Conservation (phyloP, 352 stramenopile genomes). For the Pythium monospermum region DNA sequence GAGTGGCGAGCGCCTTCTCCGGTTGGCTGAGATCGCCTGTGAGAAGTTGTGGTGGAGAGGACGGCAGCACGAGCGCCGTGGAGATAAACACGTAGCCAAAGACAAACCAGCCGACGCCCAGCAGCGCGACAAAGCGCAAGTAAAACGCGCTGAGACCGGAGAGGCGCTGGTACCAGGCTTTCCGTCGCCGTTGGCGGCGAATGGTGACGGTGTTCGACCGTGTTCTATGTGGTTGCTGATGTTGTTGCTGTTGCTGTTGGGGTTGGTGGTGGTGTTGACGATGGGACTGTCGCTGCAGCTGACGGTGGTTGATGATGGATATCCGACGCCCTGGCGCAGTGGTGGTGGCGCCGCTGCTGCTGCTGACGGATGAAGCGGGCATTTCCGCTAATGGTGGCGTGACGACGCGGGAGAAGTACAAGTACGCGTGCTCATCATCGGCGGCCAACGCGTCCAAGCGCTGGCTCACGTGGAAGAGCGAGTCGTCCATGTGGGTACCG, state of each 20-base stretch:
- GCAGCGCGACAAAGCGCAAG: constrained; percentile 6
- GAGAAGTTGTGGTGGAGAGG: neutral
- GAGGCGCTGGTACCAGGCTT: neutral
- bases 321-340: neutral
- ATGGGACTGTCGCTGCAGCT: neutral
- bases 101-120: constrained; percentile 10
- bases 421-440: constrained; percentile 21
- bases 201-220: constrained; percentile 6
- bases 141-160: constrained; percentile 16
- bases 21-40: neutral
- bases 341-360: neutral
- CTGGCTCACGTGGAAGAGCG: constrained; percentile 24
- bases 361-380: neutral
- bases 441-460: constrained; percentile 21
- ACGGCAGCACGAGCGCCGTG: neutral
- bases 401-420: constrained; percentile 17
- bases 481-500: constrained; percentile 13
- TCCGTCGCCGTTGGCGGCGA: constrained; percentile 4
- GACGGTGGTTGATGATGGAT: neutral
- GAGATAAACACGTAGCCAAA: constrained; percentile 3
- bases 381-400: neutral
- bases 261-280: constrained; percentile 1
- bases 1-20: neutral
- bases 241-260: constrained; percentile 1
- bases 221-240: neutral